Base-by-base conservation (phyloP, 2,329 filamentous ascomycete genomes). In the Colletotrichum graminicola region DNA sequence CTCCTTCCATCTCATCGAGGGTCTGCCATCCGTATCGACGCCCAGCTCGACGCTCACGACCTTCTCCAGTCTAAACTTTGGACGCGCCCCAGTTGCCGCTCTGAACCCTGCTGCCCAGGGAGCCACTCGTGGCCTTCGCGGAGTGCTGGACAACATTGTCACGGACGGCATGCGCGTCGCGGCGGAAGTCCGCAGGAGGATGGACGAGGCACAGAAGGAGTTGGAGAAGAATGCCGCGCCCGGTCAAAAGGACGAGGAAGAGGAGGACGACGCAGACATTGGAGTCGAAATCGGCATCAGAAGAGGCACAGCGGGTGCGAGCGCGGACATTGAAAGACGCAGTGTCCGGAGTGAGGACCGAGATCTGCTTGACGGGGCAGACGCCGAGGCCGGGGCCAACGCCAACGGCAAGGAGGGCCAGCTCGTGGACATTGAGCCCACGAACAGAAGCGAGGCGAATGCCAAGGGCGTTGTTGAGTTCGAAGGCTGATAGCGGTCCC, bases 131-230 rank as follows among this genome's bases (percentile, higher is more conserved):
- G 94, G 96, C 29, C 87, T 99, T 1, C 89, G 96, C 52, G 96
- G 96, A 26, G 96, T 99, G 71, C 85, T 99, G 49, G 96, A 99
- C 83, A 97, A 97, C 76, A 98, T 99, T 76, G 96, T 98, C 74
- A 97, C 93, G 1, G 96, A 99, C 79, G 96, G 96, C 52, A 98
- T 98, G 91, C 92, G 95, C 43, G 95, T 98, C 70, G 96, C 96
- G 0, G 93, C 92, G 0, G 96, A 99, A 80, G 95, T 99, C 62
- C 88, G 93, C 75, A 90, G 95, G 76, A 88, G 95, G 55, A 97
- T 98, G 92, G 95, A 99, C 74, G 96, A 99, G 79, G 95, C 95
- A 3, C 95, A 98, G 81, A 91, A 91, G 76, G 95, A 98, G 78
- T 84, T 98, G 75, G 95, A 98, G 81, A 92, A 91, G 81, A 95